These are phyloP conservation scores for Davidsoniella eucalypti DNA, from an alignment of 2,329 filamentous ascomycete genomes.

Conservation along the genomic window DNA sequence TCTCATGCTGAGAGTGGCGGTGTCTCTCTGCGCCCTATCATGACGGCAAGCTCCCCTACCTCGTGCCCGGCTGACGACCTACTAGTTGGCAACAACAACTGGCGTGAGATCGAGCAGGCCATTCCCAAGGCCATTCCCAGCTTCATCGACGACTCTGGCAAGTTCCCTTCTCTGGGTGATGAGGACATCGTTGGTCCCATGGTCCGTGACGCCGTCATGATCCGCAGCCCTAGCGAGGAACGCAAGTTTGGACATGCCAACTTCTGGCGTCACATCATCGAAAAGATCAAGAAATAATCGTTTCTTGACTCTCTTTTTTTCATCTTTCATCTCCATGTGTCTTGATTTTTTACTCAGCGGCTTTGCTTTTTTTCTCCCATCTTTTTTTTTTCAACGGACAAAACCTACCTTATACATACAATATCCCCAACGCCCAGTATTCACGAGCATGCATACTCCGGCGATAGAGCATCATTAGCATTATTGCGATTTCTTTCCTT, in stretches of 20 bases:
- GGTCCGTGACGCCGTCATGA: slow-evolving; percentile 45
- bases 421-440: slow-evolving; percentile 27
- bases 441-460: slow-evolving; percentile 18
- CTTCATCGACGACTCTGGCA: slow-evolving; percentile 56
- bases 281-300: slow-evolving; percentile 22
- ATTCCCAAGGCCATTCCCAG: slow-evolving; percentile 50
- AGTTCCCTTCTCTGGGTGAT: slow-evolving; percentile 77
- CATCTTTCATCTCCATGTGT: neutral
- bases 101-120: slow-evolving; percentile 33
- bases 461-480: slow-evolving; percentile 34
- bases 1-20: slow-evolving; percentile 27
- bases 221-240: slow-evolving; percentile 28
- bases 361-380: neutral
- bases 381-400: neutral
- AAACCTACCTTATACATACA: neutral
- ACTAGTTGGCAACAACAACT: slow-evolving; percentile 26
- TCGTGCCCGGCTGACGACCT: slow-evolving; percentile 18
- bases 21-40: slow-evolving; percentile 18
- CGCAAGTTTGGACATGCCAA: slow-evolving; percentile 23
- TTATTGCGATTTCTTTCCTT: slow-evolving; percentile 20
- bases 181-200: slow-evolving; percentile 90
- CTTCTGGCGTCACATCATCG: slow-evolving; percentile 33
- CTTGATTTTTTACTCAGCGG: neutral
- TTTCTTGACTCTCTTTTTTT: neutral
- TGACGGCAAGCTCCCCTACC: neutral